Conservation (phyloP, 208 protist genomes). For the Lotmaria passim region DNA sequence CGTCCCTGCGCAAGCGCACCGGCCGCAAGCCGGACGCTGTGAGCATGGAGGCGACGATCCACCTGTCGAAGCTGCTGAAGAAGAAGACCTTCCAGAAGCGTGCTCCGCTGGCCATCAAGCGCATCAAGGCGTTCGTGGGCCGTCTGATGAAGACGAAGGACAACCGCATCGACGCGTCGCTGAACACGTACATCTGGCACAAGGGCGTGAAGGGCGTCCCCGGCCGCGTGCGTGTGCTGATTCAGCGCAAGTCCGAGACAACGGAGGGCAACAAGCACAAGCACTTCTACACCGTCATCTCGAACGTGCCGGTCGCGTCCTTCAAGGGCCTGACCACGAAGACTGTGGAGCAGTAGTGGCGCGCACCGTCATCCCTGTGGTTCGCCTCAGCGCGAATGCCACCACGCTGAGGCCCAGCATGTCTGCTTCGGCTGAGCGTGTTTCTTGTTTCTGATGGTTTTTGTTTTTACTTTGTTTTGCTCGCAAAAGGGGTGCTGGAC, state of each 20-base stretch:
- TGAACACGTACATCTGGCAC: conserved; percentile 98
- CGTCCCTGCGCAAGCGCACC: conserved; percentile 81
- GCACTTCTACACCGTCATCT: conserved; percentile 92
- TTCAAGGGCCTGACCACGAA: conserved; percentile 90
- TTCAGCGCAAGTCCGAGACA: conserved; percentile 89
- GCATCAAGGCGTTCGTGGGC: conserved; percentile 94
- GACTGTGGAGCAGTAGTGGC: conserved; percentile 67
- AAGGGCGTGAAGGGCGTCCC: conserved; percentile 95
- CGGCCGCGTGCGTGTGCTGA: conserved; percentile 94
- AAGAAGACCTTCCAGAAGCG: conserved; percentile 97
- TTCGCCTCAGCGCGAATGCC: conserved; percentile 7
- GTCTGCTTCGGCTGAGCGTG: neutral
- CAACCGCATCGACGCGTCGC: conserved; percentile 96
- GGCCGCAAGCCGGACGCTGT: conserved; percentile 90
- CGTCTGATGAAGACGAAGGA: conserved; percentile 97
- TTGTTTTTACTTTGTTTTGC: neutral
- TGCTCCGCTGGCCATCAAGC: conserved; percentile 96
- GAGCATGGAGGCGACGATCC: conserved; percentile 97
- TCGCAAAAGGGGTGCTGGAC: too few relatives aligned
- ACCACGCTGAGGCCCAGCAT: neutral
- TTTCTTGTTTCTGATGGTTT: conserved; percentile 26
- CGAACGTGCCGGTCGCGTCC: conserved; percentile 80
- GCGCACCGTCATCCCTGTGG: neutral
- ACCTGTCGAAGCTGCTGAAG: conserved; percentile 97
- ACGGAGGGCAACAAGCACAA: conserved; percentile 84